Conservation (phyloP, 441 rosid genomes). For the Lepidium campestre region DNA sequence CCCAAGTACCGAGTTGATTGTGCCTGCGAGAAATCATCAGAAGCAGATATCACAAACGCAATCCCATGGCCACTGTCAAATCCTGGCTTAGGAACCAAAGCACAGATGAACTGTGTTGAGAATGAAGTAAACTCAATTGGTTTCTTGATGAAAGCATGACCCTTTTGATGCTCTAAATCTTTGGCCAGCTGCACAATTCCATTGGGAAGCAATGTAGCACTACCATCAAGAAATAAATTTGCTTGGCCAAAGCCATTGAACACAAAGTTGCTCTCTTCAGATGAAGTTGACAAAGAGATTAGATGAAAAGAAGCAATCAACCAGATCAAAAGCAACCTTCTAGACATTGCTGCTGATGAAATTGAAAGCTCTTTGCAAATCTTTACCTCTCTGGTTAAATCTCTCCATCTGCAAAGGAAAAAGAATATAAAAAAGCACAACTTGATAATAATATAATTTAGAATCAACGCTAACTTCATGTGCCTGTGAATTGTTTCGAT, state of each 20-base stretch:
- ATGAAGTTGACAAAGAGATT: conserved; percentile 22
- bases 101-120: conserved; percentile 51
- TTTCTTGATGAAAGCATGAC: conserved; percentile 42
- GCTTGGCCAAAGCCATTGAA: conserved; percentile 40
- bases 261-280: conserved; percentile 24
- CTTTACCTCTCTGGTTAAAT: no score
- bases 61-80: conserved; percentile 44
- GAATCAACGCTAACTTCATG: not conserved
- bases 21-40: conserved; percentile 31
- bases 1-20: conserved; percentile 35
- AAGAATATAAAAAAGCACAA: not conserved
- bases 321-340: conserved; percentile 3
- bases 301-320: conserved; percentile 2
- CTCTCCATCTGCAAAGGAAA: no score
- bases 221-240: conserved; percentile 32
- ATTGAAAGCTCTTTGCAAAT: not conserved
- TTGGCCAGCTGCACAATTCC: conserved; percentile 48
- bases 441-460: not conserved
- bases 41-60: conserved; percentile 48
- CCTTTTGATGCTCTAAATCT: conserved; percentile 21
- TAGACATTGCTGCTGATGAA: conserved; percentile 14
- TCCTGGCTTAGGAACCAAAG: conserved; percentile 33
- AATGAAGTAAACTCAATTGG: conserved; percentile 38
- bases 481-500: conserved; percentile 14
- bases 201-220: conserved; percentile 31